These are phyloP conservation scores for Bipolaris bicolor DNA, from an alignment of 2,329 filamentous ascomycete species.

Conservation along the genomic window DNA sequence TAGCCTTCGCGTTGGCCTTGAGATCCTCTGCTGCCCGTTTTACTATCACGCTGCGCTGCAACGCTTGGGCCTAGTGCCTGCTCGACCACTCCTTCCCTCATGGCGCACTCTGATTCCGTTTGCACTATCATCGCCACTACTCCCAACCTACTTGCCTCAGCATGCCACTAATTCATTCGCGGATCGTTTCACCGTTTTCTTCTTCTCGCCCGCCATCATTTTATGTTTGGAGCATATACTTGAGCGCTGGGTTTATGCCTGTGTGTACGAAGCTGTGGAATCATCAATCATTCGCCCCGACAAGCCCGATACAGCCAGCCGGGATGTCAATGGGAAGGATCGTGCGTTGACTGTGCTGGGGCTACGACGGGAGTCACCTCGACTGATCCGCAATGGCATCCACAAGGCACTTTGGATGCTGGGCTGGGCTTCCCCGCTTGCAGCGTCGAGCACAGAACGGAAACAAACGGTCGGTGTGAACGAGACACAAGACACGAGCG, in stretches of 20 bases:
- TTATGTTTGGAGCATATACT: constrained; percentile 34
- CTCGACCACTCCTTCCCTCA: constrained; percentile 35
- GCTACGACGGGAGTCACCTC: constrained; percentile 30
- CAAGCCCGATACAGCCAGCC: constrained; percentile 37
- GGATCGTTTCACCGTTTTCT: constrained; percentile 20
- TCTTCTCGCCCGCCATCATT: constrained; percentile 39
- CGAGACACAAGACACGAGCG: constrained; percentile 3
- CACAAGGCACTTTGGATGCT: constrained; percentile 31
- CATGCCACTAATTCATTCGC: constrained; percentile 21
- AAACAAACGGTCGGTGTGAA: constrained; percentile 1
- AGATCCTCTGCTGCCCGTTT: constrained; percentile 42
- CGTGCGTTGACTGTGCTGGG: constrained; percentile 32
- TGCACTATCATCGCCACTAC: constrained; percentile 35
- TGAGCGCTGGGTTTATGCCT: constrained; percentile 36
- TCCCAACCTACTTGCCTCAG: constrained; percentile 28
- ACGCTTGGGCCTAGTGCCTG: constrained; percentile 38
- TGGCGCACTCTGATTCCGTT: constrained; percentile 39
- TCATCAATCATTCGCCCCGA: constrained; percentile 36
- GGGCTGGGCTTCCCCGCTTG: constrained; percentile 32
- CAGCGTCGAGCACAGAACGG: constrained; percentile 1
- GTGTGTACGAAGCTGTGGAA: constrained; percentile 40
- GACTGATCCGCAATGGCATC: constrained; percentile 28
- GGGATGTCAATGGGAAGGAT: constrained; percentile 30
- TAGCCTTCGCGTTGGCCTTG: constrained; percentile 39
- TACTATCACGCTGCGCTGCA: constrained; percentile 41